These are phyloP conservation scores for Agrostemma githago DNA, from an alignment of 148 eudicot genomes.

Conservation along the genomic window DNA sequence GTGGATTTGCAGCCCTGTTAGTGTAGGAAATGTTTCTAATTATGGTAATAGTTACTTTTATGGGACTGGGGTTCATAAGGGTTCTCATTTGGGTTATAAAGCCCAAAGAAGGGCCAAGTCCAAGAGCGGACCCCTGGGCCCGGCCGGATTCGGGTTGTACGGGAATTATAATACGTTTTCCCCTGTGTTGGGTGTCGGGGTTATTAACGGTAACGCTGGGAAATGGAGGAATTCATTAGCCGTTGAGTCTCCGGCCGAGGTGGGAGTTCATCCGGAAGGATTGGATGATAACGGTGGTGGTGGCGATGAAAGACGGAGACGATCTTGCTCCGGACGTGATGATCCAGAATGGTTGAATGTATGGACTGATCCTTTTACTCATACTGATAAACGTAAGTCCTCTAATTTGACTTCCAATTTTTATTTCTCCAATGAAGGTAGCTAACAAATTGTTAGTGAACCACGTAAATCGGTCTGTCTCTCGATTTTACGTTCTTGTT, in stretches of 20 bases:
- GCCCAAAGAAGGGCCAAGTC: conserved; percentile 56
- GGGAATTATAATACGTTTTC: conserved; percentile 51
- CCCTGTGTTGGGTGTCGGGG: conserved; percentile 52
- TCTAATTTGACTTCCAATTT: neutral
- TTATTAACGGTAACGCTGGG: conserved; percentile 44
- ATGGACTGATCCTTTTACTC: conserved; percentile 40
- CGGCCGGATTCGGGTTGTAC: conserved; percentile 35
- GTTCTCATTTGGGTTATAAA: conserved; percentile 14
- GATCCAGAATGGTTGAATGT: conserved; percentile 55
- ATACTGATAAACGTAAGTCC: conserved; percentile 49
- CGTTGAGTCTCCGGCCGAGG: conserved; percentile 31
- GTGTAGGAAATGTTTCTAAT: conserved; percentile 27
- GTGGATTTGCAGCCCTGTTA: conserved; percentile 88
- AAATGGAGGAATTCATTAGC: conserved; percentile 39
- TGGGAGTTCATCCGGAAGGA: conserved; percentile 6
- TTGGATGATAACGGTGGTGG: conserved; percentile 23
- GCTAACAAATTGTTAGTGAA: too few species aligned
- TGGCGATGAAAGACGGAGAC: conserved; percentile 19
- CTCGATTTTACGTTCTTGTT: too few species aligned
- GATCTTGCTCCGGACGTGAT: conserved; percentile 29
- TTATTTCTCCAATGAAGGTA: neutral
- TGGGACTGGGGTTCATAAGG: conserved; percentile 22
- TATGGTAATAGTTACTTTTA: conserved; percentile 14
- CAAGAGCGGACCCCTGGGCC: conserved; percentile 85
- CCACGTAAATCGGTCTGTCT: too few species aligned